Evolutionary conservation across 768 basidiomycete genomes (phyloP).

Genomic region (Gelatoporia subvermispora): DNA sequence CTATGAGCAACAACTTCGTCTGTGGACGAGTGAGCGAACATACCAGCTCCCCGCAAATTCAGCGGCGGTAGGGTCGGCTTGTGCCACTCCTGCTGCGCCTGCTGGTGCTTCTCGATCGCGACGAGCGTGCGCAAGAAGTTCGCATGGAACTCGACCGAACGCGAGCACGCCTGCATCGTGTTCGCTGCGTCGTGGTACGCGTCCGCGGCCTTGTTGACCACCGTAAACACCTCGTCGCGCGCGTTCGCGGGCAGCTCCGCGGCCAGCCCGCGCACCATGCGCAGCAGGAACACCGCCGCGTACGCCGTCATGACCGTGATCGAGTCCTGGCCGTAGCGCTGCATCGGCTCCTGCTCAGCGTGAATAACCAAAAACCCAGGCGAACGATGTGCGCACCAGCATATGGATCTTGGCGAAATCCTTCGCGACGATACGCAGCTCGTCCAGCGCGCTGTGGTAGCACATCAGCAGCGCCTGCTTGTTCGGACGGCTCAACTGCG

Average conservation of each 20-base stretch:
- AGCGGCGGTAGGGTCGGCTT: not conserved
- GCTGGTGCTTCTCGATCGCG: constrained; percentile 54
- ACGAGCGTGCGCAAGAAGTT: constrained; percentile 74
- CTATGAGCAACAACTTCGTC: too few relatives aligned
- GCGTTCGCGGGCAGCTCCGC: constrained; percentile 38
- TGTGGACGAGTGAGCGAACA: not conserved
- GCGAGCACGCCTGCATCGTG: constrained; percentile 48
- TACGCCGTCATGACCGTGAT: constrained; percentile 86
- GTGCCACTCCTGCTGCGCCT: constrained; percentile 30
- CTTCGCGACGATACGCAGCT: constrained; percentile 63
- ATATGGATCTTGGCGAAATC: constrained; percentile 73
- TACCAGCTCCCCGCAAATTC: not conserved
- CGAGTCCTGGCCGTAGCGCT: constrained; percentile 85
- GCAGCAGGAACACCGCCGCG: constrained; percentile 70
- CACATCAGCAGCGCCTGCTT: constrained; percentile 66
- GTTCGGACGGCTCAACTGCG: constrained; percentile 67
- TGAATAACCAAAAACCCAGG: not conserved
- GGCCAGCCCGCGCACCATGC: constrained; percentile 42
- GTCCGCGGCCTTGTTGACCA: constrained; percentile 68
- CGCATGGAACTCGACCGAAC: constrained; percentile 70
- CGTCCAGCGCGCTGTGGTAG: constrained; percentile 68
- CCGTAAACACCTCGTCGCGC: constrained; percentile 56
- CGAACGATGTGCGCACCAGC: constrained; percentile 29
- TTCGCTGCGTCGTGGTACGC: constrained; percentile 72
- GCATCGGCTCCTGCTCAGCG: constrained; percentile 11